Evolutionary conservation across 129 eudicot species (phyloP), one percentile per base, ranked within the genome.

Genomic region (Artemisia annua): DNA sequence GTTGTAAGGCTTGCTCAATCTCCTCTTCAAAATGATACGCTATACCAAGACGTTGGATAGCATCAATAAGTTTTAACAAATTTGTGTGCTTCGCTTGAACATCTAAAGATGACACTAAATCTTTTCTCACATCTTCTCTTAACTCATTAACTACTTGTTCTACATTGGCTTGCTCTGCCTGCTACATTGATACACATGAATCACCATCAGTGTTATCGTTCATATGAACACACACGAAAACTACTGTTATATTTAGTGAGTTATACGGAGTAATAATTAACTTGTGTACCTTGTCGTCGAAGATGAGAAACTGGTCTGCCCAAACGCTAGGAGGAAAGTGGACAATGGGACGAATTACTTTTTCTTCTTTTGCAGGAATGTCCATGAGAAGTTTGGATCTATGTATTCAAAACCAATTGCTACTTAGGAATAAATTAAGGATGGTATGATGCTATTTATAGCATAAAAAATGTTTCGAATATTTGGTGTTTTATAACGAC

Each of bases 1-100:
- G 55, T 0, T 64, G 48, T 9, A 87, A 75, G 4, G 71, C 48
- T 7, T 44, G 10, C 1, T 77, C 81, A 24, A 87, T 77, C 64
- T 82, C 89, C 3, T 69, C 32, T 32, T 84, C 82, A 49, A 82
- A 87, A 56, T 76, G 79, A 55, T 84, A 87, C 7, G 66, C 48
- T 17, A 87, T 63, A 10, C 85, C 87, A 3, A 84, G 85, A 20
- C 87, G 83, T 79, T 84, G 85, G 71, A 87, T 67, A 20, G 70
- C 76, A 57, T 87, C 84, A 18, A 87, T 71, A 11, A 85, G 49
- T 24, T 65, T 54, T 7, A 87, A 5, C 16, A 78, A 49, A n/a
- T 79, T 71, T 16, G 63, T 5, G 24, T 81, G 73, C 7, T 74
- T 48, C 9, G 16, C 18, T 6, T 32, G 75, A 35, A 12, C 66